Percentiles rank a stretch among this genome's conserved stretches.
Conservation (phyloP, 768 basidiomycete species). For the Panus rudis region DNA sequence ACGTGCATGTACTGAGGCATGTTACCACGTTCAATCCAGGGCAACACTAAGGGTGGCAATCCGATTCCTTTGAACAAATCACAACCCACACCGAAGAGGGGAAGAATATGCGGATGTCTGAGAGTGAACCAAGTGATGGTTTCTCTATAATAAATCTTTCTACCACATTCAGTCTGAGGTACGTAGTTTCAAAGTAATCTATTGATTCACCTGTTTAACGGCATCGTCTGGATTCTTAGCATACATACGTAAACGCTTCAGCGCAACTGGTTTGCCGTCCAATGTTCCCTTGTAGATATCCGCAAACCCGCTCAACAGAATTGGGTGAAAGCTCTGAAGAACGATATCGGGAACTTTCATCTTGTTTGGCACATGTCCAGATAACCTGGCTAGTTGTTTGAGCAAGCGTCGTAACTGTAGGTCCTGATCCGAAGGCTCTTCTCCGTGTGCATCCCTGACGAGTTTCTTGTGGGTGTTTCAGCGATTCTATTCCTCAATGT, state of each 20-base stretch:
- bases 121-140: background rate
- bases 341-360: too few species aligned
- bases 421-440: too few species aligned
- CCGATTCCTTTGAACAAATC: background rate
- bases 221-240: background rate
- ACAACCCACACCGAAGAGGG: background rate
- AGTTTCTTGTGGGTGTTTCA: too few species aligned
- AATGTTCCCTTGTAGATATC: slow-evolving; percentile 2
- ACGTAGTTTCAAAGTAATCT: too few species aligned
- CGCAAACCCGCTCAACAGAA: too few species aligned
- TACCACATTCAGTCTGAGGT: too few species aligned
- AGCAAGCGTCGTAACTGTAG: too few species aligned
- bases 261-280: background rate
- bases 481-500: too few species aligned
- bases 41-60: background rate
- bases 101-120: background rate
- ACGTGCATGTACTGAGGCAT: slow-evolving; percentile 1
- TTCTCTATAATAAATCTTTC: slow-evolving; percentile 1
- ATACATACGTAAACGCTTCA: background rate
- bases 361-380: too few species aligned
- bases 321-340: too few species aligned
- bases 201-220: background rate
- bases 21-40: slow-evolving; percentile 6
- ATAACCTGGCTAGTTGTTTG: too few species aligned
- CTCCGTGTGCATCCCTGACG: too few species aligned